phyloP scores from a whole-genome alignment of 345 rosid genomes.

The Linum usitatissimum region DNA sequence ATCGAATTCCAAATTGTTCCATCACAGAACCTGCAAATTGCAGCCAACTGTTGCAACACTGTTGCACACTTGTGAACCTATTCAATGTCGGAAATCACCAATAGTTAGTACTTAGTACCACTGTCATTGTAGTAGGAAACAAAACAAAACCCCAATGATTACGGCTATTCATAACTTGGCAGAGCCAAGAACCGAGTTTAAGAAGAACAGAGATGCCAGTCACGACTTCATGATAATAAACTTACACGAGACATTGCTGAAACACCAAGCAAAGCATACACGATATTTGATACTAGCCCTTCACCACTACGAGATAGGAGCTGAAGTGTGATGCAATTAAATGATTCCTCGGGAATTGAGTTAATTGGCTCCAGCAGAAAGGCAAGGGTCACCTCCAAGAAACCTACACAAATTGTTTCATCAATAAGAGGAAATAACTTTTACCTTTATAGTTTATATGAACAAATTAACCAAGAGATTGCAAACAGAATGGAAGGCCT shows the following conservation, averaged over 20 bases:
- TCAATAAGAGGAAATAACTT: not conserved
- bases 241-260: slow-evolving; percentile 97
- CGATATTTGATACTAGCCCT: slow-evolving; percentile 77
- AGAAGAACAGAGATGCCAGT: not conserved
- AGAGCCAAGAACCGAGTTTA: no score
- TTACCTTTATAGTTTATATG: not conserved
- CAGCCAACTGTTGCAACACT: slow-evolving; percentile 82
- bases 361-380: slow-evolving; percentile 47
- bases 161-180: no score
- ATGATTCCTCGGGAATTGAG: slow-evolving; percentile 56
- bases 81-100: slow-evolving; percentile 9
- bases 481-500: not conserved
- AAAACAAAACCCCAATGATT: no score
- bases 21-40: slow-evolving; percentile 75
- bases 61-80: slow-evolving; percentile 87
- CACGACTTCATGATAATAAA: not conserved
- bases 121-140: not conserved
- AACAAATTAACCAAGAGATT: not conserved
- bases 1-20: slow-evolving; percentile 58
- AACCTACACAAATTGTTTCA: slow-evolving; percentile 34
- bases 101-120: slow-evolving; percentile 1
- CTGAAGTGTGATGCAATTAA: slow-evolving; percentile 50
- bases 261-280: slow-evolving; percentile 91
- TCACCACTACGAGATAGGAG: slow-evolving; percentile 77
- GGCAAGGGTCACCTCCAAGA: slow-evolving; percentile 60